Conservation (phyloP, 2,329 filamentous ascomycete genomes). For the Bipolaris gigantea region DNA sequence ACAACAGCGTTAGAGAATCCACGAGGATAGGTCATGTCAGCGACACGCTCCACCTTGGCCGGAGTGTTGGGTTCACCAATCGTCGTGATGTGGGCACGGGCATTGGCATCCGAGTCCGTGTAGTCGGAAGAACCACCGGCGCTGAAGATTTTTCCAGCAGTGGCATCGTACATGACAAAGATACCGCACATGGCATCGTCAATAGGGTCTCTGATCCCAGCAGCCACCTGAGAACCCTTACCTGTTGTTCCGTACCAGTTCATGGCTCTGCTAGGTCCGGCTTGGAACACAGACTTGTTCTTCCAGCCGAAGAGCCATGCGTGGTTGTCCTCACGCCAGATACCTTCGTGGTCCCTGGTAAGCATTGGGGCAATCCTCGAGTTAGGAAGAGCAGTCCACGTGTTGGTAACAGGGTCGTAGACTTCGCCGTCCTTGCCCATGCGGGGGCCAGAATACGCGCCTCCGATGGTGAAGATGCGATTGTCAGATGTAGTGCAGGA, state of each 20-base stretch:
- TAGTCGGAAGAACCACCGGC: slow-evolving; percentile 31
- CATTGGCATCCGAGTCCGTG: slow-evolving; percentile 24
- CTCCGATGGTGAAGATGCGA: slow-evolving; percentile 32
- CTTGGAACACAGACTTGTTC: slow-evolving; percentile 26
- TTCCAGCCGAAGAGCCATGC: slow-evolving; percentile 30
- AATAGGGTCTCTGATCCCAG: slow-evolving; percentile 23
- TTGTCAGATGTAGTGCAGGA: slow-evolving; percentile 25
- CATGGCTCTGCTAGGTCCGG: slow-evolving; percentile 28
- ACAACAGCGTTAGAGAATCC: slow-evolving; percentile 31
- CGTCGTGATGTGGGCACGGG: slow-evolving; percentile 28
- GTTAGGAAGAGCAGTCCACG: slow-evolving; percentile 26
- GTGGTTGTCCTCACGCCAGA: slow-evolving; percentile 31
- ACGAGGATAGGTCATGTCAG: slow-evolving; percentile 30
- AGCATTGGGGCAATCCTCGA: slow-evolving; percentile 22
- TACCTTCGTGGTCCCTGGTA: slow-evolving; percentile 27
- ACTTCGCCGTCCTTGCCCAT: slow-evolving; percentile 31
- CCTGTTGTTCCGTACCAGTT: slow-evolving; percentile 32
- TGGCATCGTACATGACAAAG: slow-evolving; percentile 31
- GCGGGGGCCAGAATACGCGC: slow-evolving; percentile 27
- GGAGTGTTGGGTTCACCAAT: slow-evolving; percentile 20
- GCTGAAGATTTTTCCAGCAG: slow-evolving; percentile 28
- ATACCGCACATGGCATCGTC: slow-evolving; percentile 30
- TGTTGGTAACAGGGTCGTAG: slow-evolving; percentile 23
- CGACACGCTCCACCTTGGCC: slow-evolving; percentile 26
- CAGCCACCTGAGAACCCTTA: slow-evolving; percentile 20